Percentiles rank a stretch among this genome's conserved stretches.
These are phyloP conservation scores for Trichosanthes cucumerina DNA, from an alignment of 306 rosid genomes.

Conservation along the genomic window DNA sequence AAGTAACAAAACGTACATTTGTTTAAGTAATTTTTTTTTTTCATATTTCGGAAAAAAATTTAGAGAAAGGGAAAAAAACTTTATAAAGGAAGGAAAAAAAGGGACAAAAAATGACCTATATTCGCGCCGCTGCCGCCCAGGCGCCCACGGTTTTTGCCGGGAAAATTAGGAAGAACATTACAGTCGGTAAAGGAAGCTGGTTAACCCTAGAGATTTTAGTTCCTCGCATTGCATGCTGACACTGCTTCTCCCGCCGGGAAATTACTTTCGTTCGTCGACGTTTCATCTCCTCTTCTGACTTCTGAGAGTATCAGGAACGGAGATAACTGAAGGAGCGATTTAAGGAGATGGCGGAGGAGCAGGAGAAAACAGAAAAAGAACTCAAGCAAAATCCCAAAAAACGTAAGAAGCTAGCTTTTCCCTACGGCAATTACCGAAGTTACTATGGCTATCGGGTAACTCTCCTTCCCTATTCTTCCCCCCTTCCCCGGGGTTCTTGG, in stretches of 20 bases:
- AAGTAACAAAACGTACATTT: too few relatives aligned
- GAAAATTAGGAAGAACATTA: not conserved
- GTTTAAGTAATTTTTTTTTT: too few relatives aligned
- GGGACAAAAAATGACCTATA: not conserved
- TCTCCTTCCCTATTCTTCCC: not conserved
- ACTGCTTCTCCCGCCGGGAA: not conserved
- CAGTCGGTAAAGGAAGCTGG: not conserved
- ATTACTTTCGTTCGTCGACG: not conserved
- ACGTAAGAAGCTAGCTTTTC: constrained; percentile 30
- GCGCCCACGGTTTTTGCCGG: not conserved
- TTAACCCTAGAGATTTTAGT: not conserved
- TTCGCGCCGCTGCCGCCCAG: not conserved
- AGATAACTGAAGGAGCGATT: not conserved
- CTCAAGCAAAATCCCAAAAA: constrained; percentile 25
- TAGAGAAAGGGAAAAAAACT: not conserved
- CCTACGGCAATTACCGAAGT: constrained; percentile 68
- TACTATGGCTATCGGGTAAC: constrained; percentile 89
- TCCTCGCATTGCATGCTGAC: not conserved
- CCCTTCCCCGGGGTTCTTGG: not conserved
- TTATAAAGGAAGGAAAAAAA: too few relatives aligned
- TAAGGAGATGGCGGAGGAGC: constrained; percentile 6
- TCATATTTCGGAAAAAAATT: too few relatives aligned
- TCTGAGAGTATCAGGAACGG: not conserved
- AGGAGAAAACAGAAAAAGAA: not conserved
- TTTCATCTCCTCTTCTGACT: not conserved